Percentiles rank a stretch among this genome's conserved stretches.
Conservation (phyloP, 139 green algal genomes). For the Trebouxia sp. region DNA sequence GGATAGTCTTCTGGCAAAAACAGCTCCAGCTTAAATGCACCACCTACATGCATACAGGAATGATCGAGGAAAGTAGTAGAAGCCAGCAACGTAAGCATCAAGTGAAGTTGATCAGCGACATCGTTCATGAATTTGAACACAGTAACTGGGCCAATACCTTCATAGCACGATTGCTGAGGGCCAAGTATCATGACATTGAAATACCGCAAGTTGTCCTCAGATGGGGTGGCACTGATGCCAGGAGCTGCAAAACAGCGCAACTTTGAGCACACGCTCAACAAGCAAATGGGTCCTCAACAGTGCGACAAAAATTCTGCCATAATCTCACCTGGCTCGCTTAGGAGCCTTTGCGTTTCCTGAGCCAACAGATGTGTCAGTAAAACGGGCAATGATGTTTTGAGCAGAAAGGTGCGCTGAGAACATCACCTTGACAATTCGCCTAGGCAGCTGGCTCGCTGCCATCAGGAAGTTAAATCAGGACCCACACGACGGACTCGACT, state of each 20-base stretch:
- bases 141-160: conserved; percentile 83
- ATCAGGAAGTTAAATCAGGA: too few relatives aligned
- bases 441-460: conserved; percentile 53
- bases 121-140: too few relatives aligned
- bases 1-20: conserved; percentile 99
- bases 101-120: neutral
- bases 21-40: conserved; percentile 96
- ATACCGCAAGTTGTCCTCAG: conserved; percentile 96
- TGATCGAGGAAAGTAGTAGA: too few relatives aligned
- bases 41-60: conserved; percentile 64
- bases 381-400: too few relatives aligned
- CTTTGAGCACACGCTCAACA: neutral
- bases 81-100: too few relatives aligned
- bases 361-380: neutral
- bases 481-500: too few relatives aligned
- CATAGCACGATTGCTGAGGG: conserved; percentile 89
- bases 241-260: conserved; percentile 39
- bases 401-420: neutral
- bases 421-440: conserved; percentile 75
- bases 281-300: neutral
- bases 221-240: conserved; percentile 93
- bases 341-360: conserved; percentile 95
- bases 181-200: conserved; percentile 99
- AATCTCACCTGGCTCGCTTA: conserved; percentile 87
- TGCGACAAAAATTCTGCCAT: neutral